Percentiles rank a stretch among this genome's conserved stretches.
phyloP scores from a whole-genome alignment of 116 monocot species.

The Iris pallida region DNA sequence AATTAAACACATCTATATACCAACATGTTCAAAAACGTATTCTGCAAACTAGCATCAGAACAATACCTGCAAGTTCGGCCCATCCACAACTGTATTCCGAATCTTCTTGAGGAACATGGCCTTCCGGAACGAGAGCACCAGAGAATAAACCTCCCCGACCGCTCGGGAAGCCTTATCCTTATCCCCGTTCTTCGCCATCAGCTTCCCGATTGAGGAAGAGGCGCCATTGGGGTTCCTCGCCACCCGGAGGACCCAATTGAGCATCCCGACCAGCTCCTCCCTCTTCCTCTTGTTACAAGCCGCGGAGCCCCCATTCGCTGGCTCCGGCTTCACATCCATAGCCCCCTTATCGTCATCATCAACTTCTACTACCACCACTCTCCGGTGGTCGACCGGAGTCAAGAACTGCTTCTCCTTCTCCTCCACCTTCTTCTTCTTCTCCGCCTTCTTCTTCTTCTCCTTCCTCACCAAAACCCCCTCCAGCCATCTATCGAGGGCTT shows the following conservation, averaged over 20 bases:
- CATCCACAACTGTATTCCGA: not conserved
- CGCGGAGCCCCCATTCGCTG: slow-evolving; percentile 9
- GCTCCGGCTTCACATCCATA: not conserved
- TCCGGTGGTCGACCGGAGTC: slow-evolving; percentile 19
- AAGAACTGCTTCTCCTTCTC: slow-evolving; percentile 38
- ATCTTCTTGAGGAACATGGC: slow-evolving; percentile 28
- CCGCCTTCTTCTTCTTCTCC: not conserved
- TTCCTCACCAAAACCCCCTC: slow-evolving; percentile 20
- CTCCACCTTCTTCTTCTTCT: slow-evolving; percentile 6
- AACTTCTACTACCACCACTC: not conserved
- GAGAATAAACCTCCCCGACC: slow-evolving; percentile 12
- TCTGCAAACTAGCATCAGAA: not conserved
- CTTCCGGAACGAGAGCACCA: slow-evolving; percentile 30
- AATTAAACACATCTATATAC: too few relatives aligned
- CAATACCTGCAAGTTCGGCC: slow-evolving; percentile 32
- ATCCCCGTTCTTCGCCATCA: not conserved
- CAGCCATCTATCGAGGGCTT: slow-evolving; percentile 41
- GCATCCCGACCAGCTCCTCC: slow-evolving; percentile 31
- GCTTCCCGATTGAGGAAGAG: slow-evolving; percentile 3
- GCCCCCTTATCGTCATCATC: slow-evolving; percentile 7
- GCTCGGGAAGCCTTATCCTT: slow-evolving; percentile 1
- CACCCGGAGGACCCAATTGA: slow-evolving; percentile 55
- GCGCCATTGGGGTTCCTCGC: slow-evolving; percentile 42
- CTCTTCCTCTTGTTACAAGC: slow-evolving; percentile 40
- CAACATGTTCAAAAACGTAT: too few relatives aligned